Conservation (phyloP, 2,329 filamentous ascomycete genomes). For the Exophiala bonariae region DNA sequence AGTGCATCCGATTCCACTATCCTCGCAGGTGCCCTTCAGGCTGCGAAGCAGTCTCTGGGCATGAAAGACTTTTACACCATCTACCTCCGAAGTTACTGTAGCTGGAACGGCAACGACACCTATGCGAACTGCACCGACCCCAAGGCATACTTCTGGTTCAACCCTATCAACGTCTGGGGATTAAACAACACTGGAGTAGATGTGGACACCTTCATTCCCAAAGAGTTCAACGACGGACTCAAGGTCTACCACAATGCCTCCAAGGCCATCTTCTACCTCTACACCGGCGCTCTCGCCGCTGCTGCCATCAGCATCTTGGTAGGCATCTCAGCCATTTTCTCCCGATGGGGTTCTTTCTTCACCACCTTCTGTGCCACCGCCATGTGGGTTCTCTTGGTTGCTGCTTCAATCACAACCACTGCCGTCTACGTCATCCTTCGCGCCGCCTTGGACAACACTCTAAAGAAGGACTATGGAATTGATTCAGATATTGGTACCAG, state of each 20-base stretch:
- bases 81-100: conserved; percentile 85
- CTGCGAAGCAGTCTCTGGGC: conserved; percentile 48
- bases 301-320: conserved; percentile 72
- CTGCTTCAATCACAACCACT: conserved; percentile 71
- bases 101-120: conserved; percentile 54
- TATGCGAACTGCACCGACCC: conserved; percentile 67
- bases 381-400: conserved; percentile 60
- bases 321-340: conserved; percentile 81
- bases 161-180: conserved; percentile 66
- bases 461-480: conserved; percentile 69
- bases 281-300: conserved; percentile 69
- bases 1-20: conserved; percentile 38
- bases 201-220: conserved; percentile 64
- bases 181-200: conserved; percentile 55
- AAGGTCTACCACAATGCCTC: conserved; percentile 71
- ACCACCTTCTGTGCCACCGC: conserved; percentile 72
- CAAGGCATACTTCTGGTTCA: conserved; percentile 74
- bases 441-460: conserved; percentile 64
- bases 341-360: conserved; percentile 75
- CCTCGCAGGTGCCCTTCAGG: conserved; percentile 34
- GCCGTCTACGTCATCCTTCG: conserved; percentile 70
- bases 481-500: conserved; percentile 63
- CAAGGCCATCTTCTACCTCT: conserved; percentile 82
- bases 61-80: conserved; percentile 79
- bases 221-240: conserved; percentile 65